Conservation (phyloP, 2,329 filamentous ascomycete genomes). For the Cladosporium austrohemisphaericum region DNA sequence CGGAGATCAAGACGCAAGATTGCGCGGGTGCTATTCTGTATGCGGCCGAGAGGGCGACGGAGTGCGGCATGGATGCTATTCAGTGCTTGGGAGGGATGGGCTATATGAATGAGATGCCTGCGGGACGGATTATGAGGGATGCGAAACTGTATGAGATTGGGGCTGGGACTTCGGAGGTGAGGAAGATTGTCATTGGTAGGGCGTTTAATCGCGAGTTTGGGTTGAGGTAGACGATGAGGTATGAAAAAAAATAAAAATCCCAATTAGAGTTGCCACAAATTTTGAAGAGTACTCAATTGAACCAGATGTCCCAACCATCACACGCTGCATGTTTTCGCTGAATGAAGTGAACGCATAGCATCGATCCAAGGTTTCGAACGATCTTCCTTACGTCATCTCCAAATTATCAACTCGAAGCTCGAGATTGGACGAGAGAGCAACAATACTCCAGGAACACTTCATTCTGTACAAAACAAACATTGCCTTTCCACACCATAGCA, state of each 20-base stretch:
- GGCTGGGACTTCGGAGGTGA: constrained; percentile 89
- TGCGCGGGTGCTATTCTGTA: constrained; percentile 93
- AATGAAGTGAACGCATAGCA: no score
- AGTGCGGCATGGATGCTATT: constrained; percentile 81
- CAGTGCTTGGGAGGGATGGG: constrained; percentile 94
- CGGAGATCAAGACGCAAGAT: constrained; percentile 73
- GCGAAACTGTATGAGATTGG: constrained; percentile 92
- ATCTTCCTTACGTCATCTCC: no score
- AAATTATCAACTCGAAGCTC: no score
- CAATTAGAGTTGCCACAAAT: no score
- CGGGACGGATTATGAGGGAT: constrained; percentile 75
- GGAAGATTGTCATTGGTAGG: constrained; percentile 89
- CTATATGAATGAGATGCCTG: constrained; percentile 92
- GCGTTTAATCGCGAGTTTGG: constrained; percentile 84
- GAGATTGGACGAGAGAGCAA: no score
- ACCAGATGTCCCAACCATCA: no score
- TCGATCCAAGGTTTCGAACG: no score
- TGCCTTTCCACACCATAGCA: no score
- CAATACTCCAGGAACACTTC: not conserved
- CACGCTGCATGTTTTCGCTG: no score
- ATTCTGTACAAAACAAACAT: no score
- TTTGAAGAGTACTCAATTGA: no score
- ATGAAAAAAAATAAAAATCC: no score
- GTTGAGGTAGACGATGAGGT: not conserved
- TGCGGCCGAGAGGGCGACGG: constrained; percentile 84